These are phyloP conservation scores for Graphiopsis chlorocephala DNA, from an alignment of 2,329 filamentous ascomycete genomes.

Conservation along the genomic window DNA sequence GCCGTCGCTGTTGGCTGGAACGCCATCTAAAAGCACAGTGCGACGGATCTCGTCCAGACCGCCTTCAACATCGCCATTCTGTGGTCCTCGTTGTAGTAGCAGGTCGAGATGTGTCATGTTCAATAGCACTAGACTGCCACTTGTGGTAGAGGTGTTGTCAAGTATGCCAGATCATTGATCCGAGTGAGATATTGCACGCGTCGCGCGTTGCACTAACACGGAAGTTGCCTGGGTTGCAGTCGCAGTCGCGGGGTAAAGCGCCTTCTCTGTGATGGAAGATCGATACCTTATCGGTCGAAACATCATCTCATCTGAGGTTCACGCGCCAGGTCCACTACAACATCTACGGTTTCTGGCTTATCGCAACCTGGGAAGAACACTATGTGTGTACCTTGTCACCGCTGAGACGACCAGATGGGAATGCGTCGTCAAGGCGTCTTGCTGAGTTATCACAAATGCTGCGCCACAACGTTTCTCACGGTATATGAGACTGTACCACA, in stretches of 20 bases:
- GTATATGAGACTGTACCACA: not conserved
- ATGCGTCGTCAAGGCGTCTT: not conserved
- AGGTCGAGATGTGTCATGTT: constrained; percentile 59
- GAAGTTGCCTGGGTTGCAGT: not conserved
- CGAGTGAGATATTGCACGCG: not conserved
- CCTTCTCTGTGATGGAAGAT: not conserved
- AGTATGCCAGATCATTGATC: not conserved
- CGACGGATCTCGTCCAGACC: constrained; percentile 69
- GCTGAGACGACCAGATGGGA: not conserved
- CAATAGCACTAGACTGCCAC: constrained; percentile 4
- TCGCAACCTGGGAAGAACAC: not conserved
- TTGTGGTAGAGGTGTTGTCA: not conserved
- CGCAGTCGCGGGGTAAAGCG: not conserved
- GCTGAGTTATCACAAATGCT: not conserved
- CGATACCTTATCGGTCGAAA: not conserved
- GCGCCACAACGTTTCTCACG: not conserved
- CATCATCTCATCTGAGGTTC: not conserved
- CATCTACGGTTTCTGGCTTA: not conserved
- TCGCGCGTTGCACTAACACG: not conserved
- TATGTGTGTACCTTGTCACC: not conserved
- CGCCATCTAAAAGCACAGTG: constrained; percentile 71
- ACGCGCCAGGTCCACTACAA: not conserved
- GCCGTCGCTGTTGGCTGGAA: constrained; percentile 75
- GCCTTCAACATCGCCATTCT: constrained; percentile 64
- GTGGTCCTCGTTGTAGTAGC: constrained; percentile 76